Evolutionary conservation across 345 rosid species (phyloP).

Genomic region (Pistacia vera): DNA sequence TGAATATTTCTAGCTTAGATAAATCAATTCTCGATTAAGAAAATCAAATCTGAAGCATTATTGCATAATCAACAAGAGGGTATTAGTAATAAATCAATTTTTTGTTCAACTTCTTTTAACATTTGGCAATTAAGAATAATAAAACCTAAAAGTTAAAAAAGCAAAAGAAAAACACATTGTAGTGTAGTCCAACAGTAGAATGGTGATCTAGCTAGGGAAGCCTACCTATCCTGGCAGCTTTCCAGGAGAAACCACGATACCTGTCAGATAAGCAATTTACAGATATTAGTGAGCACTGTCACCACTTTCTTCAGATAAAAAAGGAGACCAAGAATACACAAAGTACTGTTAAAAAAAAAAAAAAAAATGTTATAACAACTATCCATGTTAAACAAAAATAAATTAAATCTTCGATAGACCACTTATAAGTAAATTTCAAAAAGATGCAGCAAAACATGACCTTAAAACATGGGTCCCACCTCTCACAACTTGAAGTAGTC

Average conservation of each 20-base stretch:
- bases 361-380: neutral
- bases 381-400: neutral
- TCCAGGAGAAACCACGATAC: slow-evolving; percentile 96
- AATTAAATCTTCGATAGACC: too few species aligned
- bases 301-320: neutral
- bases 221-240: slow-evolving; percentile 96
- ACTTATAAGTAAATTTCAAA: too few species aligned
- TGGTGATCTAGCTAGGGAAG: slow-evolving; percentile 3
- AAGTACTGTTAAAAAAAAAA: neutral
- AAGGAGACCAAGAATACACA: neutral
- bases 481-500: too few species aligned
- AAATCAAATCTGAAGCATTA: neutral
- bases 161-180: neutral
- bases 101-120: neutral
- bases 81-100: too few species aligned
- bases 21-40: neutral
- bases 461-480: too few species aligned
- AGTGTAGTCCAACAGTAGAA: neutral
- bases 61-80: neutral
- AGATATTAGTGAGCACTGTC: slow-evolving; percentile 12
- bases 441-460: too few species aligned
- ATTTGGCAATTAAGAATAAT: neutral
- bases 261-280: slow-evolving; percentile 37
- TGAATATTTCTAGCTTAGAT: neutral
- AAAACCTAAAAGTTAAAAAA: neutral